These are phyloP conservation scores for Fusarium equiseti DNA, from an alignment of 2,329 filamentous ascomycete genomes.

Conservation along the genomic window DNA sequence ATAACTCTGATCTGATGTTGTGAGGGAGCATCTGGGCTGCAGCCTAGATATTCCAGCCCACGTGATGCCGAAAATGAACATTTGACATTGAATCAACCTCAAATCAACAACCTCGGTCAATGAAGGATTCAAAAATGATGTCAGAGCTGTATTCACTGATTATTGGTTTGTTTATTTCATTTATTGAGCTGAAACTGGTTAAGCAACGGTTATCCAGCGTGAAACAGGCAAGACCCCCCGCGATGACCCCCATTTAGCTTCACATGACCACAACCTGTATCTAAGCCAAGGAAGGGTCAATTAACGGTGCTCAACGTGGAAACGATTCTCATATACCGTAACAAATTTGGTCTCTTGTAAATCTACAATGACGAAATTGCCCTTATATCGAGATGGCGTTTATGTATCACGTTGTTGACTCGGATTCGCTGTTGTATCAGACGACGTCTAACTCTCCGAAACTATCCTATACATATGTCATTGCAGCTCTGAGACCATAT, in stretches of 20 bases:
- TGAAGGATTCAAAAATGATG: conserved; percentile 25
- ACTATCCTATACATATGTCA: background rate
- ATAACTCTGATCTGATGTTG: conserved; percentile 1
- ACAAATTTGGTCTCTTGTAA: background rate
- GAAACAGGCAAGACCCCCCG: conserved; percentile 1
- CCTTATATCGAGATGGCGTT: background rate
- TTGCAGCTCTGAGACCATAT: background rate
- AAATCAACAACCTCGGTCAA: conserved; percentile 11
- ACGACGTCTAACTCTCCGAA: background rate
- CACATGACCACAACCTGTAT: conserved; percentile 14
- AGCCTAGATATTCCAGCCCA: conserved; percentile 18
- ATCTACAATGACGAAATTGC: background rate
- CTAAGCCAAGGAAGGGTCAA: conserved; percentile 1
- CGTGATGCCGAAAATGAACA: conserved; percentile 24
- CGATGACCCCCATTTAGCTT: conserved; percentile 1
- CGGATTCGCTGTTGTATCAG: background rate
- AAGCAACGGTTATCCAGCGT: conserved; percentile 4
- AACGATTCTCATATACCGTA: conserved; percentile 4
- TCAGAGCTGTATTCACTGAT: background rate
- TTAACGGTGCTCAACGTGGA: conserved; percentile 17
- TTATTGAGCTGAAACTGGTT: conserved; percentile 19
- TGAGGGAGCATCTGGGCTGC: background rate
- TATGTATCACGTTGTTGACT: conserved; percentile 1
- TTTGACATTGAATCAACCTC: conserved; percentile 2
- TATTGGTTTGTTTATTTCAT: background rate